Base-by-base conservation (phyloP, 805 yeast species). In the Sungouiella blattae region DNA sequence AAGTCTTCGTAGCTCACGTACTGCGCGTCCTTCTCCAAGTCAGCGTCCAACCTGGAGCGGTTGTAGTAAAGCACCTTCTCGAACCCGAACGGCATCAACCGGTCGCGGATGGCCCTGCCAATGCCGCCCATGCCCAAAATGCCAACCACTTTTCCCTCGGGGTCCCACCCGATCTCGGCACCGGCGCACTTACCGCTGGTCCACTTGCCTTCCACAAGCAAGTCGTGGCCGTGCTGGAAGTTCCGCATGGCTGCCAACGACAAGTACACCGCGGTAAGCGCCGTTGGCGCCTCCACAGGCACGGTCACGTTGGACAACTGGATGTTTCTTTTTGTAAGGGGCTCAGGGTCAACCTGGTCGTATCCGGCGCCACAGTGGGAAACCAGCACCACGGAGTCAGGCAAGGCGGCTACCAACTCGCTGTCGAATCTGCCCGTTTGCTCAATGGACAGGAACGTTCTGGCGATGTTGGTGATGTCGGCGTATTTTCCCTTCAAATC, bases 81-180 rank as follows among this genome's bases (percentile, higher is more conserved):
- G 59, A 87, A 85, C 3, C 93, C 95, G 59, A 87, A 87, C 6
- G 91, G 89, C 45, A 63, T 60, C 43, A 85, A 69, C 48, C 91
- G 73, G 45, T 78, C 77, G 35, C 87, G 71, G 34, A 87, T 78
- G 20, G 86, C 84, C 39, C 88, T 76, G 30, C 96, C 96, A 60
- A 87, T 87, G 23, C 95, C 95, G 22, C 96, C 96, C 76, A 87
- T 72, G 11, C 96, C 96, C 34, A 83, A 66, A 36, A 87, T 79
- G 32, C 96, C 96, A 15, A 87, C 80, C 13, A 70, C 70, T 53
- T 82, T 81, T 6, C 86, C 87, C 43, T 70, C 78, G 12, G 94
- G 94, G 51, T 82, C 89, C 51, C 74, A 73, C 6, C 94, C 95
- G 30, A 78, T 60, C 6, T 78, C 72, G 1, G 80, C 73, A 2